Evolutionary conservation across 2,329 filamentous ascomycete genomes (phyloP), one percentile per base, ranked within the genome.

Genomic region (Xylaria sp.): DNA sequence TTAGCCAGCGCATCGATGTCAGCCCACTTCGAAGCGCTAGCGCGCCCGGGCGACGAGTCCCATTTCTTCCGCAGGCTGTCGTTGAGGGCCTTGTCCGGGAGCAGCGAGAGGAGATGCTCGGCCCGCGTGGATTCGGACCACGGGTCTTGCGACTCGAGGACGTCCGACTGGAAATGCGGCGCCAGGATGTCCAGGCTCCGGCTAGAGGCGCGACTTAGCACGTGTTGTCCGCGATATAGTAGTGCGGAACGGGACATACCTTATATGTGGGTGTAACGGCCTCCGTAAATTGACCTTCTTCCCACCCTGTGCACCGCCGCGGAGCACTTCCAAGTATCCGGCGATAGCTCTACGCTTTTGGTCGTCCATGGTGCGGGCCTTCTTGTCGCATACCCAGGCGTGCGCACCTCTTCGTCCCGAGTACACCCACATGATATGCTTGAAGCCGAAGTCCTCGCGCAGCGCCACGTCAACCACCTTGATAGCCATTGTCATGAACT

Each of bases 391-490:
- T 9, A 99, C 90, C 94, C 94, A 99, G 5, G 94, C 94, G 85
- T 99, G 94, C 24, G 90, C 92, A 76, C 94, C 94, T 81, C 94
- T 86, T 73, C 94, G 89, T 63, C 94, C 94, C 0, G 94, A 99
- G 74, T 99, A 99, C 6, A 99, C 92, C 94, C 94, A 99, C 72
- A 99, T 82, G 67, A 99, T 93, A 73, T 99, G 93, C 69, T 90
- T 87, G 74, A 97, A 99, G 42, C 92, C 94, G 75, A 99, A 97
- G 72, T 99, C 94, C 18, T 97, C 91, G 48, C 92, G 83, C 63
- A 99, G 74, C 0, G 92, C 92, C 11, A 84, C 81, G 71, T 97
- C 93, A 11, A 97, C 81, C 16, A 97, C 91, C 70, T 95, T 94
- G 71, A 99, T 93, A 7, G 94, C 90, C 92, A 99, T 97, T 20